Percentiles rank a stretch among this genome's conserved stretches.
Evolutionary conservation across 257 asterid species (phyloP).

Genomic region (Penstemon davidsonii): DNA sequence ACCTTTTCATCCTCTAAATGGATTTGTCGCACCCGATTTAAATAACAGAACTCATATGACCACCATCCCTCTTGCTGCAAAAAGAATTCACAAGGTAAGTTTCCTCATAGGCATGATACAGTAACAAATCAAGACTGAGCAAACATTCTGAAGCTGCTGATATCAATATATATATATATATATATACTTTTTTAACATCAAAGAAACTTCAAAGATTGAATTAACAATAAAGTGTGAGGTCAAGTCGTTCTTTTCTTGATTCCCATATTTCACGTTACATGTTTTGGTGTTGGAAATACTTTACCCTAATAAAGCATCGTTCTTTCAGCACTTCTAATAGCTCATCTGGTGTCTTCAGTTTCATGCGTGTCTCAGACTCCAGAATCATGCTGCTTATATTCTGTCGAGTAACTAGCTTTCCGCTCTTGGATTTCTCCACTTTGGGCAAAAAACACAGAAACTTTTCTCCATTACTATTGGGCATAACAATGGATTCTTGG

Average conservation of each 20-base stretch:
- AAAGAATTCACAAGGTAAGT: constrained; percentile 32
- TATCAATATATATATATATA: not conserved
- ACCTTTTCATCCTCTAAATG: constrained; percentile 96
- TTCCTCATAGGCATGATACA: constrained; percentile 16
- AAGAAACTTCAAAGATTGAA: constrained; percentile 2
- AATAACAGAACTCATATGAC: constrained; percentile 95
- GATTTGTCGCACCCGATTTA: constrained; percentile 73
- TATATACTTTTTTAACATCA: not conserved
- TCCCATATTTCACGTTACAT: constrained; percentile 6
- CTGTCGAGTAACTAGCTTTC: constrained; percentile 62
- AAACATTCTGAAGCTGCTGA: constrained; percentile 8
- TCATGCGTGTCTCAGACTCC: constrained; percentile 76
- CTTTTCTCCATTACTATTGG: constrained; percentile 74
- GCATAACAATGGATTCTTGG: constrained; percentile 79
- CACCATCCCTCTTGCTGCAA: constrained; percentile 99
- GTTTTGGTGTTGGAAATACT: constrained; percentile 23
- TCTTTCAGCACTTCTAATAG: constrained; percentile 88
- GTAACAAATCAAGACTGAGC: constrained; percentile 9
- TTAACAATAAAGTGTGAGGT: not conserved
- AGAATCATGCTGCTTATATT: constrained; percentile 85
- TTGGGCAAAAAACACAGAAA: constrained; percentile 88
- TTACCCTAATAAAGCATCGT: constrained; percentile 81
- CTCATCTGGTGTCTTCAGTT: constrained; percentile 94
- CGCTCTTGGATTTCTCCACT: constrained; percentile 76
- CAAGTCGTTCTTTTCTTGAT: not conserved